A percentile compares a stretch with the other conserved stretches of the same genome.
phyloP scores from a whole-genome alignment of 2,329 filamentous ascomycete species.

The Trichophyton rubrum region DNA sequence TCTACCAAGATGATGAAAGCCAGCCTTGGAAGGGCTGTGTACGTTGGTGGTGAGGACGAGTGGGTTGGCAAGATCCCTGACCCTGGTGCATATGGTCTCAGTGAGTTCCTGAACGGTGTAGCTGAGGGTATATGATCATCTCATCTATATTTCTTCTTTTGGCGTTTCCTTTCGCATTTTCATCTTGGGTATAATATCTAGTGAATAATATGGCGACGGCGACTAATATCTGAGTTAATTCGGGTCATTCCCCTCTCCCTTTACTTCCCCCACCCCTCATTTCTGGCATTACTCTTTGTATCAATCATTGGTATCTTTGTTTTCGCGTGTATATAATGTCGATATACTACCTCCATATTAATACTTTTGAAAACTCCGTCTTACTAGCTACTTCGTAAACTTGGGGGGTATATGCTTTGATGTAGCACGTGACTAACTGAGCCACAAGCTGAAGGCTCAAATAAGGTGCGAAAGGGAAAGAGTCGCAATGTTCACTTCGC shows the following conservation, averaged over 20 bases:
- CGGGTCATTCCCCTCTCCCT: too few species aligned
- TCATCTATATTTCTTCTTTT: background rate
- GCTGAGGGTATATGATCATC: slow-evolving; percentile 36
- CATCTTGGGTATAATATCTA: background rate
- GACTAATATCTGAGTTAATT: background rate
- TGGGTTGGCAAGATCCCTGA: slow-evolving; percentile 62
- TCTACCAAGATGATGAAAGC: slow-evolving; percentile 87
- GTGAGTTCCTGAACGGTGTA: slow-evolving; percentile 69
- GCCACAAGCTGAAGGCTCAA: background rate
- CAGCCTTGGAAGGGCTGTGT: slow-evolving; percentile 70
- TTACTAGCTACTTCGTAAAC: too few species aligned
- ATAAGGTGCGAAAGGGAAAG: background rate
- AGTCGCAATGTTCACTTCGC: background rate
- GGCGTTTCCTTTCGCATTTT: background rate
- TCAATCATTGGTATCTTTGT: background rate
- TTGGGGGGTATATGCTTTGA: background rate
- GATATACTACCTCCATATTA: background rate
- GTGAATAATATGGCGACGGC: background rate
- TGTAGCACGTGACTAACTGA: background rate
- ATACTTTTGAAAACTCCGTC: background rate
- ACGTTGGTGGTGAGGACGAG: slow-evolving; percentile 55
- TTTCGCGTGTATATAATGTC: background rate
- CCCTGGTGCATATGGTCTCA: slow-evolving; percentile 66
- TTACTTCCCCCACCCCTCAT: too few species aligned
- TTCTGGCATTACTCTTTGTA: background rate